These are phyloP conservation scores for Pseudopyrenochaeta lycopersici DNA, from an alignment of 2,329 filamentous ascomycete genomes.

Conservation along the genomic window DNA sequence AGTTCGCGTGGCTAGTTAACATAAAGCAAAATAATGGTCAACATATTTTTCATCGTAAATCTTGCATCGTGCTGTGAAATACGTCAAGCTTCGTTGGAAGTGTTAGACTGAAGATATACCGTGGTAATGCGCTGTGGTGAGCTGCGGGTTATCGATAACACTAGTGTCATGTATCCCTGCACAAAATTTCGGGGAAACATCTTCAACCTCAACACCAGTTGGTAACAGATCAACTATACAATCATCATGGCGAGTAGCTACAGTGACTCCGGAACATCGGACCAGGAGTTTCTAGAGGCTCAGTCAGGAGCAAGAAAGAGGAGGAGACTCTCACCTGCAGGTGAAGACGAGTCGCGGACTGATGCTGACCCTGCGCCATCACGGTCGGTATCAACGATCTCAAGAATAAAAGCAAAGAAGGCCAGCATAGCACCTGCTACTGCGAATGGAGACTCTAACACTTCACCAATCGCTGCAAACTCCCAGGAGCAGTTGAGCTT, in stretches of 20 bases:
- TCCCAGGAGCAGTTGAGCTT: conserved; percentile 68
- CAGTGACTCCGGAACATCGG: conserved; percentile 29
- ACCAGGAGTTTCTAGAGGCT: conserved; percentile 38
- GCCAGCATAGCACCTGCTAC: conserved; percentile 6
- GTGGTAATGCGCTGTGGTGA: too few species aligned
- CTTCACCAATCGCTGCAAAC: conserved; percentile 1
- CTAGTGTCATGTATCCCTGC: conserved; percentile 26
- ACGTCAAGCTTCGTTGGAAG: too few species aligned
- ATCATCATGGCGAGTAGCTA: conserved; percentile 25
- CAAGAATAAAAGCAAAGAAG: conserved; percentile 47
- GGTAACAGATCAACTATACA: conserved; percentile 3
- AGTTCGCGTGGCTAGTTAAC: too few species aligned
- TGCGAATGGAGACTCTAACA: not conserved
- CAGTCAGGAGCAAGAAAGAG: conserved; percentile 47
- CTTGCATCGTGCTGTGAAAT: not conserved
- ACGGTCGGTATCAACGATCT: conserved; percentile 35
- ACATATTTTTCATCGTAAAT: too few species aligned
- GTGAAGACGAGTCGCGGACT: conserved; percentile 23
- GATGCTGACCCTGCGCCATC: conserved; percentile 16
- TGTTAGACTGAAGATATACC: too few species aligned
- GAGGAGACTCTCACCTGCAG: conserved; percentile 42
- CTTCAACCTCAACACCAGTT: conserved; percentile 1
- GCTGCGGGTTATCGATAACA: conserved; percentile 36
- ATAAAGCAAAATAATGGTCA: too few species aligned
- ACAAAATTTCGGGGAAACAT: conserved; percentile 36